These are phyloP conservation scores for Mikania micrantha DNA, from an alignment of 129 eudicot genomes.

Conservation along the genomic window DNA sequence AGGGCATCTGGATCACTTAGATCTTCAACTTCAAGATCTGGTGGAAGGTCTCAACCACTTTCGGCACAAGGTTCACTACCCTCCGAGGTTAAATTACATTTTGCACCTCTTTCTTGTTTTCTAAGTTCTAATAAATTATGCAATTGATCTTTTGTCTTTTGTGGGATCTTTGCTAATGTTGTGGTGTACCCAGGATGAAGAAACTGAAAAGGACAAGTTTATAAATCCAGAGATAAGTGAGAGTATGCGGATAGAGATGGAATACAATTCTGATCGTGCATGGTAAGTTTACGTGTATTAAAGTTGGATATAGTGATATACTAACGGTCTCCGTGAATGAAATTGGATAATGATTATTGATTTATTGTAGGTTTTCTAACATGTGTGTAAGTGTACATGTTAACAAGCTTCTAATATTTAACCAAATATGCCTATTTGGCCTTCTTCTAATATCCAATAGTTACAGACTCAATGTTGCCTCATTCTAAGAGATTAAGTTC, in stretches of 20 bases:
- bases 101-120: constrained; percentile 1
- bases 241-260: constrained; percentile 63
- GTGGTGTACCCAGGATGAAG: constrained; percentile 32
- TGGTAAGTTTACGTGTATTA: constrained; percentile 34
- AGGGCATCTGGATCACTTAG: constrained; percentile 85
- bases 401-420: background rate
- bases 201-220: constrained; percentile 23
- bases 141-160: constrained; percentile 6
- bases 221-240: constrained; percentile 47
- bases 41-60: constrained; percentile 40
- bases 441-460: background rate
- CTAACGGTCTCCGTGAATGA: background rate
- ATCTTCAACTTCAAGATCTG: constrained; percentile 59
- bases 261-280: constrained; percentile 66
- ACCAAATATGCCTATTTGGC: background rate
- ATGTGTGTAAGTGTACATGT: background rate
- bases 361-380: background rate
- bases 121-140: background rate
- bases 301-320: background rate
- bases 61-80: constrained; percentile 27
- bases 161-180: background rate
- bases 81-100: constrained; percentile 42
- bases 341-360: background rate
- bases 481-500: background rate
- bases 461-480: background rate